Base-by-base conservation (phyloP, 768 basidiomycete genomes). In the Podaxis sp. region DNA sequence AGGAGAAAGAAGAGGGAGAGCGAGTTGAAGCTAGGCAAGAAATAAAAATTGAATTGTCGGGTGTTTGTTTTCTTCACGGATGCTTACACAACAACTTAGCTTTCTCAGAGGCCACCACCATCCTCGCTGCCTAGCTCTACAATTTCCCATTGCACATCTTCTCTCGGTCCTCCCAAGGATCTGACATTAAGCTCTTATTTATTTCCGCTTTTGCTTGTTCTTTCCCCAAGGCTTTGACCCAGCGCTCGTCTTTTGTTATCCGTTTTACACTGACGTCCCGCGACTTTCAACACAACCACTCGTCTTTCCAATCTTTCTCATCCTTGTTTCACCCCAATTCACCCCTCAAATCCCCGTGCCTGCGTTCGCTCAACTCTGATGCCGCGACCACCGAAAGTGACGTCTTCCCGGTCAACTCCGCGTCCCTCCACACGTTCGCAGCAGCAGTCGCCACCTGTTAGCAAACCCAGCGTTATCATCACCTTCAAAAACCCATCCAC, bases 81-180 rank as follows among this genome's bases (percentile, higher is more conserved):
- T 46, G 60, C 52, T 62, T 55, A 62, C 60, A 62, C 60, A 62
- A 62, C 53, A 62, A 55, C 37, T 50, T 6, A 59, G 28, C 54
- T 55, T 48, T 62, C 52, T 62, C 60, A 62, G 53, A 46, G 44
- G 41, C 54, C 60, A 62, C 52, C 52, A 62, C 53, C 60, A 62
- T 40, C 60, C 22, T n/a, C 41, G 3, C 40, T 33, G 33, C 28
- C 40, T 55, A 44, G 4, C 33, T 62, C 41, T n/a, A 7, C 52
- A 36, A 15, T n/a, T 28, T 44, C 20, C 52, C 60, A 13, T 24
- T 44, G 22, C 38, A 20, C 60, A 17, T 22, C 40, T 30, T 15
- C 20, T 41, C 2, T 20, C 37, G 17, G 53, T 48, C 38, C 54
- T 55, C 55, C 53, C 52, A 30, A 24, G 4, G 3, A 50, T 26